Conservation (phyloP, 1,284 basidiomycete genomes). For the Xerocomus amazonicus region DNA sequence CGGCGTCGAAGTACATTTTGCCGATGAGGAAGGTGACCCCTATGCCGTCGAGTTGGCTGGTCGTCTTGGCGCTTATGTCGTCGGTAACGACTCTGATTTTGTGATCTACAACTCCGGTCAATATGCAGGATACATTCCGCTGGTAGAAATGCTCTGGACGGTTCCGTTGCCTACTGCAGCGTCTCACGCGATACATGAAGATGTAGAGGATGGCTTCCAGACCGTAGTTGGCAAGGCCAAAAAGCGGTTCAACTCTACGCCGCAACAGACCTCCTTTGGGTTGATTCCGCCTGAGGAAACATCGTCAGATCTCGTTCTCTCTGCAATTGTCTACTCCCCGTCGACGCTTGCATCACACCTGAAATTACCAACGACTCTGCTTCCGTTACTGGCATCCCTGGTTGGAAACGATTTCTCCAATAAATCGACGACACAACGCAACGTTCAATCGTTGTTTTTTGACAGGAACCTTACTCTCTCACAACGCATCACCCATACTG, state of each 20-base stretch:
- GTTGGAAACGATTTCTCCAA: conserved; percentile 83
- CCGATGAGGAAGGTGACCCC: conserved; percentile 85
- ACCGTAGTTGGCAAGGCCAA: conserved; percentile 48
- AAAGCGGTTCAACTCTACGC: conserved; percentile 36
- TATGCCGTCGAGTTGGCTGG: conserved; percentile 83
- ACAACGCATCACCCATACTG: conserved; percentile 59
- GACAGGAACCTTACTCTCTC: conserved; percentile 50
- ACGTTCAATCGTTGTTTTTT: conserved; percentile 65
- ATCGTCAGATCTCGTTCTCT: conserved; percentile 42
- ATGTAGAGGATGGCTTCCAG: conserved; percentile 58
- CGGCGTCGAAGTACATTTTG: conserved; percentile 59
- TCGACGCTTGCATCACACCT: conserved; percentile 60
- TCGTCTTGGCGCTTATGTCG: conserved; percentile 67
- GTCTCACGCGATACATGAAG: conserved; percentile 24
- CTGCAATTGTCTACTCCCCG: conserved; percentile 64
- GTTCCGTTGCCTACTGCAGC: conserved; percentile 24
- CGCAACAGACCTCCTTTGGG: conserved; percentile 38
- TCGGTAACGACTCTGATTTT: conserved; percentile 81
- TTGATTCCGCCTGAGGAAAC: conserved; percentile 53
- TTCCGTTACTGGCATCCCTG: conserved; percentile 82
- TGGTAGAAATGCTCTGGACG: conserved; percentile 79
- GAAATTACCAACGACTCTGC: conserved; percentile 63
- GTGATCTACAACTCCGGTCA: conserved; percentile 71
- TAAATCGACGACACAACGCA: conserved; percentile 42
- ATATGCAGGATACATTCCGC: conserved; percentile 74